phyloP scores from a whole-genome alignment of 2,329 filamentous ascomycete genomes.

The Ophiosphaerella korrae region DNA sequence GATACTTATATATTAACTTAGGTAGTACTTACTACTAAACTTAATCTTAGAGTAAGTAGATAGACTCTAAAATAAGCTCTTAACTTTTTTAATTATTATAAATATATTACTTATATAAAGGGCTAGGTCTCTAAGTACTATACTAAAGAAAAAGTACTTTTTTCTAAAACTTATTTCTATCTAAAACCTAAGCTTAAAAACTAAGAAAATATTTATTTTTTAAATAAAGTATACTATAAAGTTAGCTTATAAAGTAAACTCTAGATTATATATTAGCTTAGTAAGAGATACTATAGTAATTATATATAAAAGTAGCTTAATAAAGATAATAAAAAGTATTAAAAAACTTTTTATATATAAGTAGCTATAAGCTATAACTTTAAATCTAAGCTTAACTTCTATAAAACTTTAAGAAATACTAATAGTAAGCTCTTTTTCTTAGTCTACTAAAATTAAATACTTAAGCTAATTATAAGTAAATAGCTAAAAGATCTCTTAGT shows the following conservation, averaged over 20 bases:
- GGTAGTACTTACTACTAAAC: conserved; percentile 1
- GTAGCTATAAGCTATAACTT: conserved; percentile 3
- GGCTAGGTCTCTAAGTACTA: not conserved
- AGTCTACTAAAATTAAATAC: not conserved
- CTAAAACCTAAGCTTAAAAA: not conserved
- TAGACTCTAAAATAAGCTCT: not conserved
- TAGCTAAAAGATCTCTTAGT: not conserved
- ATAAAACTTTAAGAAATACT: conserved; percentile 1
- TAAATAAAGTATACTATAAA: conserved; percentile 4
- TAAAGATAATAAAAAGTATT: not conserved
- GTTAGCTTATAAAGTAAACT: conserved; percentile 1
- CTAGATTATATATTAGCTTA: conserved; percentile 1
- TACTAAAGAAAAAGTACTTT: not conserved
- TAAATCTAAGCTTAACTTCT: conserved; percentile 1
- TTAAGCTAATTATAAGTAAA: conserved; percentile 4
- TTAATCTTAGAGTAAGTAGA: not conserved
- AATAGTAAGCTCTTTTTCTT: conserved; percentile 8
- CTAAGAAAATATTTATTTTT: conserved; percentile 2
- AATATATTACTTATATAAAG: not conserved
- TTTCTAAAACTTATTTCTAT: not conserved
- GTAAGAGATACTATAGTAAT: conserved; percentile 3
- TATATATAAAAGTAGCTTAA: conserved; percentile 1
- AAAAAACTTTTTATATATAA: not conserved
- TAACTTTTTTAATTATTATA: not conserved
- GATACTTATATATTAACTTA: conserved; percentile 4